A percentile compares a stretch with the other conserved stretches of the same genome.
Conservation (phyloP, 768 basidiomycete species). For the Termitomyces titanicus region DNA sequence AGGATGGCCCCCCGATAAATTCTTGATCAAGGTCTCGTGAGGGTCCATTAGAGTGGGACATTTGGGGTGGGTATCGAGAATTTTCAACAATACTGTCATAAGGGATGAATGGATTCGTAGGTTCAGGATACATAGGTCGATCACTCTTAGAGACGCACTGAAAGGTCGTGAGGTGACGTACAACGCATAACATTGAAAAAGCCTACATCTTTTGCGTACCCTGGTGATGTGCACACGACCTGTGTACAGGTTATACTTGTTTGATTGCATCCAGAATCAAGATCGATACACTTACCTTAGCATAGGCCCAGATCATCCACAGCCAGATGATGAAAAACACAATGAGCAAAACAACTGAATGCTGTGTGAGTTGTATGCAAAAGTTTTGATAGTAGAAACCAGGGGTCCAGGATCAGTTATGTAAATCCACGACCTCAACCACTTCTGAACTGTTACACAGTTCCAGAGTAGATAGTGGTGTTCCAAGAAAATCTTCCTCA, state of each 20-base stretch:
- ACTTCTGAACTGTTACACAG: background rate
- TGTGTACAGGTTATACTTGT: slow-evolving; percentile 19
- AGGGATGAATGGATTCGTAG: slow-evolving; percentile 1
- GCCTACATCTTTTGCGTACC: slow-evolving; percentile 61
- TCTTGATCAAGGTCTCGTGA: slow-evolving; percentile 18
- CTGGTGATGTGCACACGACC: slow-evolving; percentile 67
- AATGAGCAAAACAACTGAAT: slow-evolving; percentile 62
- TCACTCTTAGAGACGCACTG: slow-evolving; percentile 25
- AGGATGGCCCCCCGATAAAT: slow-evolving; percentile 38
- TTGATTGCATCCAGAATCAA: background rate
- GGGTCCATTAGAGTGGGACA: slow-evolving; percentile 1
- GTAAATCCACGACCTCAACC: background rate
- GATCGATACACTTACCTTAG: slow-evolving; percentile 47
- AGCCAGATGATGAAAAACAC: slow-evolving; percentile 60
- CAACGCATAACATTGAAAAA: slow-evolving; percentile 14
- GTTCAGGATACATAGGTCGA: slow-evolving; percentile 23
- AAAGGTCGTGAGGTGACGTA: background rate
- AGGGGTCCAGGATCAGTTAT: background rate
- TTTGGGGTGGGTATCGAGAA: background rate
- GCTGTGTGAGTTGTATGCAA: slow-evolving; percentile 4
- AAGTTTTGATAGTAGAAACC: background rate
- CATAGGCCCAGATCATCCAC: slow-evolving; percentile 80
- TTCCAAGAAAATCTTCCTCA: background rate
- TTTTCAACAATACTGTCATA: slow-evolving; percentile 6
- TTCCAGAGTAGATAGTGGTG: background rate